Conservation (phyloP, 1,284 basidiomycete species). For the Agaricales sp. region DNA sequence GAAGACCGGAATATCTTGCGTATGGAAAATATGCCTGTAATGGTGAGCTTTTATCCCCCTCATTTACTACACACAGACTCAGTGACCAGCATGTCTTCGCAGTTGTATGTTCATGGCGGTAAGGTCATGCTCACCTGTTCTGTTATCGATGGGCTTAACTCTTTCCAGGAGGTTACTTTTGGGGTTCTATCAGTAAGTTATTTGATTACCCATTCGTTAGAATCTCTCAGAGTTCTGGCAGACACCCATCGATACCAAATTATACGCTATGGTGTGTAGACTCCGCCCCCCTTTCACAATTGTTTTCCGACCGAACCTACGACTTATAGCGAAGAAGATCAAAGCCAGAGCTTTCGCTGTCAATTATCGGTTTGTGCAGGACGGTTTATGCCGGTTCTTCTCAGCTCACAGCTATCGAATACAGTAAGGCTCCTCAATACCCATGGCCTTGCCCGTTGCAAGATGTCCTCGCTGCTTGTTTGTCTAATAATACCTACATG, state of each 20-base stretch:
- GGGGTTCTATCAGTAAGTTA: conserved; percentile 51
- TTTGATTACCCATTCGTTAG: conserved; percentile 8
- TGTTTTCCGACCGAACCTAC: background rate
- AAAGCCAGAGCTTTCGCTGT: conserved; percentile 59
- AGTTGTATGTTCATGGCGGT: conserved; percentile 74
- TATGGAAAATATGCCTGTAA: conserved; percentile 46
- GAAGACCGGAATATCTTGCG: conserved; percentile 31
- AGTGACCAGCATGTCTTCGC: conserved; percentile 1
- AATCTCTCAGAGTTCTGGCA: conserved; percentile 16
- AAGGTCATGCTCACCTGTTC: conserved; percentile 8
- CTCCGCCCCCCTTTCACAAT: background rate
- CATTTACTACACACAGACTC: background rate
- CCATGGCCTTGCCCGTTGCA: conserved; percentile 84
- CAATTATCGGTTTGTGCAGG: conserved; percentile 34
- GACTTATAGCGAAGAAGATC: conserved; percentile 51
- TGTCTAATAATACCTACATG: too few relatives aligned
- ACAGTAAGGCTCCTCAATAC: conserved; percentile 71
- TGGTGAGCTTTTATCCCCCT: conserved; percentile 26
- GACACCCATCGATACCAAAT: conserved; percentile 68
- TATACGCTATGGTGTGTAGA: conserved; percentile 38
- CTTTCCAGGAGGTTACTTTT: conserved; percentile 46
- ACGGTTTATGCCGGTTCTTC: conserved; percentile 13
- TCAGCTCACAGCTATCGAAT: conserved; percentile 14
- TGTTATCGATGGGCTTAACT: conserved; percentile 1
- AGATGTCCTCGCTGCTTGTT: conserved; percentile 70